Evolutionary conservation across 83 land plant species (phyloP), one percentile per base, ranked within the genome.

Genomic region (Diphasiastrum complanatum): DNA sequence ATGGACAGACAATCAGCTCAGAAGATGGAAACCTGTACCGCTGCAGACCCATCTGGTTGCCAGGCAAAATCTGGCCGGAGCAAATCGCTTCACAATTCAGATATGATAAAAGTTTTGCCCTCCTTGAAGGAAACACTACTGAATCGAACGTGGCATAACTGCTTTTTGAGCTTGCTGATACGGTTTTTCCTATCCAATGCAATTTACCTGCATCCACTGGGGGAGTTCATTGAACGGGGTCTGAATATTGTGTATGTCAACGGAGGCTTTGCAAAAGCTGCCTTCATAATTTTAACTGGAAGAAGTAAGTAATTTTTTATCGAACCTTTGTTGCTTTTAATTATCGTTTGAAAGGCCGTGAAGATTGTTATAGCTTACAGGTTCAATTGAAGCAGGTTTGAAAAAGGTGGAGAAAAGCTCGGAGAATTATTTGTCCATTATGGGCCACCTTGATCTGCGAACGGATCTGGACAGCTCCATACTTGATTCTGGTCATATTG

Each of bases 381-480:
- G n/a, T n/a, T n/a, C n/a, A n/a, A n/a, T n/a, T n/a, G n/a, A n/a
- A n/a, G 10, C 58, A 54, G 58, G 11, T 28, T 28, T 54, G 25
- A 5, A 5, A n/a, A 8, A 5, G 4, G 33, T 33, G 10, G 58
- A 23, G n/a, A 25, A 30, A 28, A n/a, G 29, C 11, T 54, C 58
- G 6, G 58, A 22, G 5, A 8, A 54, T 5, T 54, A 26, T 28
- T 26, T 18, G 33, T 18, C 36, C 6, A 18, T 54, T 22, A 28
- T 54, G 16, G 58, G 58, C n/a, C 58, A 25, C 4, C 6, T 30
- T 11, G 58, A 54, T 28, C 33, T n/a, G 33, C 4, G 58, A 22
- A 54, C 58, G 29, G 58, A 54, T n/a, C 58, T 54, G 10, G 6
- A 18, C 11, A 5, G n/a, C n/a, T 25, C 11, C 33, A 14, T 12